Base-by-base conservation (phyloP, 2,329 filamentous ascomycete species). In the Colletotrichum brevisporum region DNA sequence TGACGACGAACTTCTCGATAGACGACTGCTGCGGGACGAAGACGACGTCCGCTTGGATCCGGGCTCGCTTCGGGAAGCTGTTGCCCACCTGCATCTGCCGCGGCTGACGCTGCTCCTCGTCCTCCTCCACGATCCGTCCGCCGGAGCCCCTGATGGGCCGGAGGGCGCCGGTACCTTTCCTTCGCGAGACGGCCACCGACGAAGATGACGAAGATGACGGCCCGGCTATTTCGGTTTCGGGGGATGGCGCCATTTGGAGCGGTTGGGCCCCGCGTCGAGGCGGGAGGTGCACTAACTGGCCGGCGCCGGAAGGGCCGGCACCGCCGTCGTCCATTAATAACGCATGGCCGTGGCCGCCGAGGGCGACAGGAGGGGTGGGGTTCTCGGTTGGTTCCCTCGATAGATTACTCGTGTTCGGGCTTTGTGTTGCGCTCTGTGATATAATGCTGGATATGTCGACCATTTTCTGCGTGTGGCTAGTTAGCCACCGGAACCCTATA, bases 1-100 rank as follows among this genome's bases (percentile, higher is more conserved):
- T 76, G 18, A 73, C 66, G 50, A 79, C 75, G 48, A 78, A 75
- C 69, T 78, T 78, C 52, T 75, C 74, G 41, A 79, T 61, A 0
- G 76, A 70, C 2, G 70, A 70, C 27, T 67, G 70, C 26, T 71
- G 70, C 10, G 70, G 70, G 5, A 58, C 16, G 15, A 71, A 70
- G 3, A 67, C 59, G 4, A 60, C 43, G 50, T 70, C 70, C 18
- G 54, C 50, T 16, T 52, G 51, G 4, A 63, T 67, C 55, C 70
- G 64, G 18, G 73, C 64, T 9, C 73, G 73, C 31, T 74, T 73
- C 6, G 67, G 62, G 27, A 74, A 75, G 31, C 62, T 71, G 51
- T 66, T 72, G 27, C 62, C 10, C 3, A 70, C 67, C 41, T 75
- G 72, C 70, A 71, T 71, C 26, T 70, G 70, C 18, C 70, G 67